Base-by-base conservation (phyloP, 2,329 filamentous ascomycete species). In the Colletotrichum sp. region DNA sequence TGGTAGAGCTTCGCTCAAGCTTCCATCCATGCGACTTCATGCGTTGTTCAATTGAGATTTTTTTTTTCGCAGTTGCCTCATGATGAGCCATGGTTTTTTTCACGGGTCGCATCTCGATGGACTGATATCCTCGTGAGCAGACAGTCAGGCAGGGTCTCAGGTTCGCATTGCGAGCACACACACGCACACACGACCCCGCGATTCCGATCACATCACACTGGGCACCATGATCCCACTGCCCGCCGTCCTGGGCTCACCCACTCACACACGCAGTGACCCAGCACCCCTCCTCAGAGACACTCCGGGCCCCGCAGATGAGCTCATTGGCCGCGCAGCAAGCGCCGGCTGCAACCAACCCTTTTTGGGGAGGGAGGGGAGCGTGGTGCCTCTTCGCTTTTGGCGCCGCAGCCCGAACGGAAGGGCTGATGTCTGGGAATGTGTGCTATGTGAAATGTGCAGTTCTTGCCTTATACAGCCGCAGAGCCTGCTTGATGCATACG, bases 191-290 rank as follows among this genome's bases (percentile, higher is more conserved):
- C 49, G 64, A 73, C 73, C 73, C 73, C 73, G 73, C 73, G 73
- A 76, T 76, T 69, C 44, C 64, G 34, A 76, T 73, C 73, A 69
- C 70, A 67, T 68, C 39, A 72, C 52, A 72, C 69, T 55, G 30
- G 66, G 66, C 44, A 52, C 16, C 52, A 59, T 63, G 57, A 69
- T 73, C 39, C 57, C 68, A 72, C 62, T 32, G 69, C 69, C 39
- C 67, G 34, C 72, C 49, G 72, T 55, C 68, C 69, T 73, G 73
- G 63, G 73, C 70, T 76, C 57, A 59, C 64, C 61, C 29, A 65
- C 39, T 19, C 59, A 32, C 67, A 11, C 36, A 22, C 30, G 12
- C 49, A 19, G 30, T 32, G 57, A 61, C 32, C 55, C 39, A 52
- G 39, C 49, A 29, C 34, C 70, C 32, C 64, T 55, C 57, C 52